phyloP scores from a whole-genome alignment of 2,329 filamentous ascomycete species.

The Magnaporthiopsis incrustans region DNA sequence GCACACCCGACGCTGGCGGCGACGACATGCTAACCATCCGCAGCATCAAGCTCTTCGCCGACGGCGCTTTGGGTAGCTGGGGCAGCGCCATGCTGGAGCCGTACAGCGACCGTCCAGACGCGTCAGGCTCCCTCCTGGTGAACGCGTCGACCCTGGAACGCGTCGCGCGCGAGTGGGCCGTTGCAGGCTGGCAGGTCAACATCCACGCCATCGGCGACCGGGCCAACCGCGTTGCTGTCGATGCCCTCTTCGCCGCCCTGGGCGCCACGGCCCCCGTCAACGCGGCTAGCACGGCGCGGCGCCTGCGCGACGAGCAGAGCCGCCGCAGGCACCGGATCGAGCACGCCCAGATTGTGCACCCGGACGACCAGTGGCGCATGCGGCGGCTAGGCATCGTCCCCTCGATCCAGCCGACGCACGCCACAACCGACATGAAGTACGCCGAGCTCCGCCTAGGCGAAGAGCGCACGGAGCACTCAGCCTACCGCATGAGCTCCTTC shows the following conservation, averaged over 20 bases:
- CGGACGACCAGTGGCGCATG: slow-evolving; percentile 54
- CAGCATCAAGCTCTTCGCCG: slow-evolving; percentile 63
- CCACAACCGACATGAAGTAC: slow-evolving; percentile 64
- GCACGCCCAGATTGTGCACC: slow-evolving; percentile 63
- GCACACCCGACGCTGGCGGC: slow-evolving; percentile 18
- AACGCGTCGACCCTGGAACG: slow-evolving; percentile 50
- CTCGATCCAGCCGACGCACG: slow-evolving; percentile 64
- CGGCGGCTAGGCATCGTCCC: slow-evolving; percentile 53
- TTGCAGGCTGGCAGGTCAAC: slow-evolving; percentile 57
- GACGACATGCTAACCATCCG: slow-evolving; percentile 47
- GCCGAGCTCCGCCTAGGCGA: slow-evolving; percentile 51
- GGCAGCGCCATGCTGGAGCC: slow-evolving; percentile 65
- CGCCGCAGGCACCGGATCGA: slow-evolving; percentile 57
- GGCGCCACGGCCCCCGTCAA: slow-evolving; percentile 15
- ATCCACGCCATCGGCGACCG: slow-evolving; percentile 67
- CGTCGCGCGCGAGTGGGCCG: slow-evolving; percentile 50
- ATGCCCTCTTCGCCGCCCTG: slow-evolving; percentile 53
- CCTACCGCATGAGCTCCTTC: slow-evolving; percentile 59
- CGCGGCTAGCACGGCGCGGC: neutral
- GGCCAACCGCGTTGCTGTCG: slow-evolving; percentile 56
- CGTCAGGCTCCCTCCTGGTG: slow-evolving; percentile 57
- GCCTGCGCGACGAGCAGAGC: slow-evolving; percentile 10
- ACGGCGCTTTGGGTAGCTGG: slow-evolving; percentile 64
- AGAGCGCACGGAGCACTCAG: slow-evolving; percentile 43
- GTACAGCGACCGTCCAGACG: slow-evolving; percentile 55